Evolutionary conservation across 768 basidiomycete genomes (phyloP), one percentile per base, ranked within the genome.

Genomic region (Pulveroboletus sp.): DNA sequence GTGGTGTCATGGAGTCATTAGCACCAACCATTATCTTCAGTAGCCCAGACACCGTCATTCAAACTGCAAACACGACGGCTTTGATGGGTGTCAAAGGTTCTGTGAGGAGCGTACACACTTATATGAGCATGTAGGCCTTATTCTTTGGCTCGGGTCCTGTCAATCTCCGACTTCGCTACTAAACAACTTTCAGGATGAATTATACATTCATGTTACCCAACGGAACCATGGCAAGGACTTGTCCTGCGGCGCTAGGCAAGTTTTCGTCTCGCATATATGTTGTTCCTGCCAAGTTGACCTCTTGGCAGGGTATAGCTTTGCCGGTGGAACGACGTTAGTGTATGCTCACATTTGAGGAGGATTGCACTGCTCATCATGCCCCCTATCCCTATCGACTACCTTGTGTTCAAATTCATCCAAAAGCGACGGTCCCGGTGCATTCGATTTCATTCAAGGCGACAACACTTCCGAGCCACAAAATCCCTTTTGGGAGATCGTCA

Each of bases 271-370:
- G 3, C 34, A 13, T 42, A 35, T 37, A 39, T 51, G 47, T 43
- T 46, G 9, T 56, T 34, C 37, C 19, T 16, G 12, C 36, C 40
- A 39, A 40, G 14, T 27, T 17, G 33, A 13, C n/a, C 10, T 9
- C 19, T 41, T 13, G 1, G 3, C 41, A 88, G 87, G 88, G 11
- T 89, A 73, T 63, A 74, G 79, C 1, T 90, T 90, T 55, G 88
- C 87, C 14, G 87, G 85, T 40, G 88, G 88, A 63, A 90, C 87
- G 24, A 88, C 86, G 85, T 87, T 50, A 67, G 78, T 66, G n/a
- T 29, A n/a, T 41, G 21, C n/a, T 34, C 29, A 33, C 16, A 24
- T 27, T 47, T 6, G 10, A 24, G 25, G 2, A 9, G 13, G 11
- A 10, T 32, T 27, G 25, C 11, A 4, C 16, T 32, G 11, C 41